Evolutionary conservation across 2,329 filamentous ascomycete species (phyloP).

Genomic region (Neonectria magnoliae): DNA sequence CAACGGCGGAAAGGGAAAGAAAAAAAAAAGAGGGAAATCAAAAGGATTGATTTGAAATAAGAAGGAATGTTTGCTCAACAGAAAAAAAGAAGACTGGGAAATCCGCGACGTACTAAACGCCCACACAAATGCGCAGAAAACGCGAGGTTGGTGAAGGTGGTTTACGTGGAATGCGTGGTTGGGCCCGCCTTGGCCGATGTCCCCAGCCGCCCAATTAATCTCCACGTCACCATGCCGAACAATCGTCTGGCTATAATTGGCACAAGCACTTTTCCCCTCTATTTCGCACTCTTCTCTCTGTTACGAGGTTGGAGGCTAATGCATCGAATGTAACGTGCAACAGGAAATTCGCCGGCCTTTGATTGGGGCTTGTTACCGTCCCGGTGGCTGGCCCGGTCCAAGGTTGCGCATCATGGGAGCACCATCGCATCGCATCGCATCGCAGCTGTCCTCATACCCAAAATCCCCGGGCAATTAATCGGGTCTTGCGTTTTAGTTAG

Average conservation of each 20-base stretch:
- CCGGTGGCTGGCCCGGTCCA: slow-evolving; percentile 16
- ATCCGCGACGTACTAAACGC: background rate
- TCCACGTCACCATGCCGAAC: slow-evolving; percentile 16
- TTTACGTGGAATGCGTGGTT: slow-evolving; percentile 6
- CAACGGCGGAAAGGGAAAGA: too few relatives aligned
- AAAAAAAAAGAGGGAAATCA: background rate
- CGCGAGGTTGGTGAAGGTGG: slow-evolving; percentile 13
- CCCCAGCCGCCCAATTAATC: slow-evolving; percentile 22
- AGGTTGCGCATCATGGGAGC: background rate
- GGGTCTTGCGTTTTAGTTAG: background rate
- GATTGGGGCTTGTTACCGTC: slow-evolving; percentile 4
- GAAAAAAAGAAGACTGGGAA: background rate
- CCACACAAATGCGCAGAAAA: background rate
- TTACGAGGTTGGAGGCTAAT: slow-evolving; percentile 25
- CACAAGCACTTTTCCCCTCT: background rate
- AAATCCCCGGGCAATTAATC: background rate
- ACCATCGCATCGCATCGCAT: background rate
- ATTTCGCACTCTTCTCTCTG: too few relatives aligned
- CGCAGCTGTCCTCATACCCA: background rate
- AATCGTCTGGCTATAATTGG: slow-evolving; percentile 18
- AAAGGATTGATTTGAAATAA: background rate
- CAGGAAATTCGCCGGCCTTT: background rate
- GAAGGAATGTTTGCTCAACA: background rate
- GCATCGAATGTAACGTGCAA: slow-evolving; percentile 5
- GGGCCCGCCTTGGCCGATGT: background rate